Conservation (phyloP, 1,139 yeast genomes). For the Kazachstania sp. region DNA sequence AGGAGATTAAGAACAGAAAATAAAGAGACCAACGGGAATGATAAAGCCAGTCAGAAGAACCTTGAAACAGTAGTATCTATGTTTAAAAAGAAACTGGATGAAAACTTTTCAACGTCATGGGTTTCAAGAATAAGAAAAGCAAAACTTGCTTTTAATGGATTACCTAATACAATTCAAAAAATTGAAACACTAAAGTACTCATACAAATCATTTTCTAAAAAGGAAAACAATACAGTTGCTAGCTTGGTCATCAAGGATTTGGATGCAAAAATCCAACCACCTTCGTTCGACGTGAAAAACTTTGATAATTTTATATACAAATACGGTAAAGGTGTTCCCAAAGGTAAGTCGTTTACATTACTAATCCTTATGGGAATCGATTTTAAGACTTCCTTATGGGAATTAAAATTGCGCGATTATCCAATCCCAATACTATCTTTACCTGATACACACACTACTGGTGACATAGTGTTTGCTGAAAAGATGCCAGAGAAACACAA, state of each 20-base stretch:
- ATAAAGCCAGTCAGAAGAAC: not conserved
- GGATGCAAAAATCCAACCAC: constrained; percentile 41
- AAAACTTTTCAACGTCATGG: constrained; percentile 50
- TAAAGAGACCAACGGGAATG: not conserved
- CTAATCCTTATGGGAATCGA: constrained; percentile 44
- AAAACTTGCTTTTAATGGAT: constrained; percentile 34
- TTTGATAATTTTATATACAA: constrained; percentile 51
- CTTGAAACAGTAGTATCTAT: not conserved
- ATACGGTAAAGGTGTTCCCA: constrained; percentile 76
- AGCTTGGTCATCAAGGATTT: constrained; percentile 38
- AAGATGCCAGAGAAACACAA: constrained; percentile 33
- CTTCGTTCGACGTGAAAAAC: constrained; percentile 44
- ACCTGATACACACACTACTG: constrained; percentile 35
- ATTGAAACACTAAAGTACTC: constrained; percentile 14
- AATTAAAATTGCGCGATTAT: constrained; percentile 52
- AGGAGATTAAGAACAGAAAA: constrained; percentile 27
- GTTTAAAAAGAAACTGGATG: constrained; percentile 20
- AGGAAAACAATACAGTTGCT: constrained; percentile 22
- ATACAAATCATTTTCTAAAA: constrained; percentile 15
- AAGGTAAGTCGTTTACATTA: constrained; percentile 52
- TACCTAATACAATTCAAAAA: constrained; percentile 18
- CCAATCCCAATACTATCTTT: constrained; percentile 42
- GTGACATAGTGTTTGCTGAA: constrained; percentile 48
- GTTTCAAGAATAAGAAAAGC: constrained; percentile 43
- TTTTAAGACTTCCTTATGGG: constrained; percentile 39